Evolutionary conservation across 805 yeast species (phyloP).

Genomic region (Cyberlindnera veronae): DNA sequence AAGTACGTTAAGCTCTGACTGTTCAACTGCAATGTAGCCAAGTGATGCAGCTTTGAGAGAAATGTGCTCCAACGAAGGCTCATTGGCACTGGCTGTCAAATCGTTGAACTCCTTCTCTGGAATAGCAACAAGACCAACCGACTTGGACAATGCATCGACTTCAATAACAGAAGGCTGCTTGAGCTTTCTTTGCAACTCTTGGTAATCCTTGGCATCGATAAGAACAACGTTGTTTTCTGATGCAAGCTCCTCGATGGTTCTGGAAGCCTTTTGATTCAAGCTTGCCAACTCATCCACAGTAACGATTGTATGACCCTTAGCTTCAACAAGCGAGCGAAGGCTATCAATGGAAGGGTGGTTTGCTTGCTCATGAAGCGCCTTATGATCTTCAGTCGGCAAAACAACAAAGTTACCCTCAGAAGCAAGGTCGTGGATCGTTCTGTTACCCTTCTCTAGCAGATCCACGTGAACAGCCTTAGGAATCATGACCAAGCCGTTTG

Average conservation of each 20-base stretch:
- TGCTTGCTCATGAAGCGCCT: conserved; percentile 20
- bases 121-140: conserved; percentile 9
- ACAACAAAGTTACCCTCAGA: conserved; percentile 15
- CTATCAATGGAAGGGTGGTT: conserved; percentile 22
- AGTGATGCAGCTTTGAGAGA: conserved; percentile 15
- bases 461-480: conserved; percentile 22
- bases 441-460: conserved; percentile 19
- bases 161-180: conserved; percentile 20
- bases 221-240: conserved; percentile 10
- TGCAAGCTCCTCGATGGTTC: conserved; percentile 19
- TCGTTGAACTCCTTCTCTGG: conserved; percentile 9
- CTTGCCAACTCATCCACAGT: conserved; percentile 17
- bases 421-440: conserved; percentile 22
- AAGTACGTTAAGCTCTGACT: conserved; percentile 5
- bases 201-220: conserved; percentile 7
- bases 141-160: not conserved
- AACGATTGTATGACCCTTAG: conserved; percentile 19
- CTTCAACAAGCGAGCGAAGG: conserved; percentile 14
- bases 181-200: conserved; percentile 16
- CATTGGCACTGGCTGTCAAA: conserved; percentile 18
- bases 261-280: conserved; percentile 13
- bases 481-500: conserved; percentile 28
- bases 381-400: conserved; percentile 12
- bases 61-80: conserved; percentile 28
- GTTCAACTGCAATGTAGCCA: conserved; percentile 19